Base-by-base conservation (phyloP, 495 filamentous ascomycete species). In the Talaromyces liani region DNA sequence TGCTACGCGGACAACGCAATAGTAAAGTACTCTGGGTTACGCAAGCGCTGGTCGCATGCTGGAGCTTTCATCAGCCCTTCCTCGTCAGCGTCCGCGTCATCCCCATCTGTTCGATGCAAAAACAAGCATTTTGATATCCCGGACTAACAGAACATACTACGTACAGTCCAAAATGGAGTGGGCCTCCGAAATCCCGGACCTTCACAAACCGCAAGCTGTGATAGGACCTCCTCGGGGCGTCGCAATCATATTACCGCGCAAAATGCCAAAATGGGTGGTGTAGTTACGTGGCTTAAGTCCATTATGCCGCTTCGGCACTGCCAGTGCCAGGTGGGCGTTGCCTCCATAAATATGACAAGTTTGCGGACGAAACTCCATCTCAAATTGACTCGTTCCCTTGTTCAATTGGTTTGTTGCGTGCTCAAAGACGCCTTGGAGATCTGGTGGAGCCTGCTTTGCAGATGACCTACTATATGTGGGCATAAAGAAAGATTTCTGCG, bases 51-150 rank as follows among this genome's bases (percentile, higher is more conserved):
- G 18, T 27, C 51, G 51, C 10, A 55, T 14, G 22, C 20, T 55
- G 24, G 51, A 14, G 22, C 6, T 55, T 27, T 16, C 51, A 18
- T n/a, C 18, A 12, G 14, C 39, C 24, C 58, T 29, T 60, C 58
- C 18, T 60, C 58, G 58, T 60, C 58, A 60, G 36, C 58, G 39
- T 45, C 34, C 58, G n/a, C 58, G 58, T 60, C 58, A 60, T 25
- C 58, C 22, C 34, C 14, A 59, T 29, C 18, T 3, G 31, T 14
- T 41, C 36, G 36, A 41, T 41, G 14, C 36, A 41, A 9, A 41
- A 41, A 41, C 36, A 41, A 41, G 36, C 36, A 41, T 41, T 16
- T 41, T 41, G 36, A 41, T 41, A 41, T 41, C 14, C 36, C 36
- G 36, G 3, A 41, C 14, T 41, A 41, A 16, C 36, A 41, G 36